A percentile compares a stretch with the other conserved stretches of the same genome.
phyloP scores from a whole-genome alignment of 495 filamentous ascomycete genomes.

The Margaritispora aquatica region DNA sequence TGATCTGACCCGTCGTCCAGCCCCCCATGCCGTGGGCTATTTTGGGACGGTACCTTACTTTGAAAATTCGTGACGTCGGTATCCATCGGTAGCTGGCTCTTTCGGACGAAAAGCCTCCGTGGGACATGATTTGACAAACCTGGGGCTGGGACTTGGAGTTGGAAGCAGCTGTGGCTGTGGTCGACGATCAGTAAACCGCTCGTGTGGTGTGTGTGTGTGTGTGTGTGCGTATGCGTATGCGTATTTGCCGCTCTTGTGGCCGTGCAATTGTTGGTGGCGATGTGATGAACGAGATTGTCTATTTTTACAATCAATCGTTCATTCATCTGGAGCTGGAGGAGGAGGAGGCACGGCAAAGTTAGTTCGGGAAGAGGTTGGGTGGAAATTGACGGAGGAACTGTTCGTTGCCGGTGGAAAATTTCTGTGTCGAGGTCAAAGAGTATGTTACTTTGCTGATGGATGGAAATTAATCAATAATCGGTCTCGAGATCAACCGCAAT shows the following conservation, averaged over 20 bases:
- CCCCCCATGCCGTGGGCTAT: background rate
- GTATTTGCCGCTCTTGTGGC: background rate
- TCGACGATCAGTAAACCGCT: too few species aligned
- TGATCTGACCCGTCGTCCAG: background rate
- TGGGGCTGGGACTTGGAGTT: too few species aligned
- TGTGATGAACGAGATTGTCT: background rate
- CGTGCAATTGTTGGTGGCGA: background rate
- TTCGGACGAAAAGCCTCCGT: background rate
- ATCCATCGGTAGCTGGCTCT: background rate
- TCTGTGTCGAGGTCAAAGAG: too few species aligned
- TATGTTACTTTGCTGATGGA: too few species aligned
- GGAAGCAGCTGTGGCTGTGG: too few species aligned
- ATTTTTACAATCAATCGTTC: background rate
- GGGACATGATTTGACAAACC: background rate
- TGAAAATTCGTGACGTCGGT: background rate
- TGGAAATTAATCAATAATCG: too few species aligned
- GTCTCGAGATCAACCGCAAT: too few species aligned
- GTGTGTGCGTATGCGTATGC: background rate
- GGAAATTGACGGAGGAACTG: background rate
- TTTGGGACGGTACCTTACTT: background rate
- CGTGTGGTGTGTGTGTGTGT: too few species aligned
- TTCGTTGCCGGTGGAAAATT: too few species aligned
- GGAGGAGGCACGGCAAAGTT: too few species aligned
- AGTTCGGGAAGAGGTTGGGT: background rate
- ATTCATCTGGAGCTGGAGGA: background rate